phyloP scores from a whole-genome alignment of 2,329 filamentous ascomycete genomes.

The Penicillium brasilianum region DNA sequence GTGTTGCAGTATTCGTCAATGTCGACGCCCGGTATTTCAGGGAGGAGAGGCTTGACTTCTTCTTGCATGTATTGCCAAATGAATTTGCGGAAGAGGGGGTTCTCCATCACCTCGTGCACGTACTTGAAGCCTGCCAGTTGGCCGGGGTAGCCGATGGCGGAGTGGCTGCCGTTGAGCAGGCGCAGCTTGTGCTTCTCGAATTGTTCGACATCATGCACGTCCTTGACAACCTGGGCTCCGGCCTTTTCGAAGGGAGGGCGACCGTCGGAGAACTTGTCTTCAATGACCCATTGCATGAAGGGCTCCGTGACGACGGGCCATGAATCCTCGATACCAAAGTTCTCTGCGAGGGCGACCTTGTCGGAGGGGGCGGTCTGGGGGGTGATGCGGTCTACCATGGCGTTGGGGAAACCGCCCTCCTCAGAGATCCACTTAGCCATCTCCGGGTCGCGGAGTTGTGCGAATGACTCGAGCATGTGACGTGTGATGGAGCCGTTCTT shows the following conservation, averaged over 20 bases:
- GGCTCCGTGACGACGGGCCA: conserved; percentile 63
- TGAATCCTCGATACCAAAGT: conserved; percentile 55
- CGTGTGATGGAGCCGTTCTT: conserved; percentile 61
- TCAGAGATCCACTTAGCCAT: conserved; percentile 57
- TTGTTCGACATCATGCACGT: conserved; percentile 59
- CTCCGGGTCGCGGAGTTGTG: conserved; percentile 53
- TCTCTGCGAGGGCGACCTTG: conserved; percentile 51
- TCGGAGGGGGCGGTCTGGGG: conserved; percentile 56
- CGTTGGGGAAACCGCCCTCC: conserved; percentile 59
- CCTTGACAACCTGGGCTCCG: conserved; percentile 58
- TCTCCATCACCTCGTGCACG: conserved; percentile 60
- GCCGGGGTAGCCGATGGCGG: conserved; percentile 58
- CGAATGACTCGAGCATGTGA: conserved; percentile 58
- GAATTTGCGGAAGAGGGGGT: conserved; percentile 55
- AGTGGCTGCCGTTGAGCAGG: conserved; percentile 60
- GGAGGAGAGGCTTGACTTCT: conserved; percentile 60
- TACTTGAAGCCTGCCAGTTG: conserved; percentile 60
- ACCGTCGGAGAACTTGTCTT: conserved; percentile 58
- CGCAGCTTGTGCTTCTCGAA: conserved; percentile 64
- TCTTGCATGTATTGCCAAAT: conserved; percentile 62
- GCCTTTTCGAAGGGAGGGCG: conserved; percentile 60
- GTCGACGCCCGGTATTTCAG: conserved; percentile 56
- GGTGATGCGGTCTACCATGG: conserved; percentile 63
- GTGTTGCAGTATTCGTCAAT: conserved; percentile 60
- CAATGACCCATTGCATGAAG: conserved; percentile 62